phyloP scores from a whole-genome alignment of 2,329 filamentous ascomycete genomes.

The Neurospora crassa region DNA sequence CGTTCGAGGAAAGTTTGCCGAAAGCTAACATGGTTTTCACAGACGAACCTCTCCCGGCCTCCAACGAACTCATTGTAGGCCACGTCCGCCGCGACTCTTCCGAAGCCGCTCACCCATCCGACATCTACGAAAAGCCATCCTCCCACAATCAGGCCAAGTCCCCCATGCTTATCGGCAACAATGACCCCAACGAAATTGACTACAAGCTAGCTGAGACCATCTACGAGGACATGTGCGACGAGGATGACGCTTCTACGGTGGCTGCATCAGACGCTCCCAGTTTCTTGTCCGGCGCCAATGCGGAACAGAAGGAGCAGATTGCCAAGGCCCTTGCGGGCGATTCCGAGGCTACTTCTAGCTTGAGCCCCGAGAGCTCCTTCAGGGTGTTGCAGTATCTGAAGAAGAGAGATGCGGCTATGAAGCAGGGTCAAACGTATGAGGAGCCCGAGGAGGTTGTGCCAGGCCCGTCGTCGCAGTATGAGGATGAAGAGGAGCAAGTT shows the following conservation, averaged over 20 bases:
- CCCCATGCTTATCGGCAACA: neutral
- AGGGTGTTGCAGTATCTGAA: neutral
- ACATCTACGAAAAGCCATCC: neutral
- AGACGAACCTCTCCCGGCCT: neutral
- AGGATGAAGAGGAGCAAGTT: neutral
- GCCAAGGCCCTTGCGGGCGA: neutral
- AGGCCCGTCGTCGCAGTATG: neutral
- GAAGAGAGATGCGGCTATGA: neutral
- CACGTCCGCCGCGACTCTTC: neutral
- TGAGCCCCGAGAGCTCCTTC: neutral
- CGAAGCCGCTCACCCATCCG: neutral
- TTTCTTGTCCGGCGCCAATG: constrained; percentile 12
- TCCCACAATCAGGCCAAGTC: neutral
- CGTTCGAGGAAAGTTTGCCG: neutral
- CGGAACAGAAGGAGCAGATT: constrained; percentile 1
- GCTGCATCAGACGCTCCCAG: constrained; percentile 16
- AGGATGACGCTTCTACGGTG: constrained; percentile 16
- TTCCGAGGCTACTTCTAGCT: neutral
- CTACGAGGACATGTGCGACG: constrained; percentile 8
- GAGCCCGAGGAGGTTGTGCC: neutral
- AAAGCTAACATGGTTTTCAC: neutral
- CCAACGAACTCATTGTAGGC: neutral
- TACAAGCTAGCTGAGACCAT: constrained; percentile 9
- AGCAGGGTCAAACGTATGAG: neutral
- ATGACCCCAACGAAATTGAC: neutral